A percentile compares a stretch with the other conserved stretches of the same genome.
Evolutionary conservation across 768 basidiomycete species (phyloP).

Genomic region (Amanita rimosa): DNA sequence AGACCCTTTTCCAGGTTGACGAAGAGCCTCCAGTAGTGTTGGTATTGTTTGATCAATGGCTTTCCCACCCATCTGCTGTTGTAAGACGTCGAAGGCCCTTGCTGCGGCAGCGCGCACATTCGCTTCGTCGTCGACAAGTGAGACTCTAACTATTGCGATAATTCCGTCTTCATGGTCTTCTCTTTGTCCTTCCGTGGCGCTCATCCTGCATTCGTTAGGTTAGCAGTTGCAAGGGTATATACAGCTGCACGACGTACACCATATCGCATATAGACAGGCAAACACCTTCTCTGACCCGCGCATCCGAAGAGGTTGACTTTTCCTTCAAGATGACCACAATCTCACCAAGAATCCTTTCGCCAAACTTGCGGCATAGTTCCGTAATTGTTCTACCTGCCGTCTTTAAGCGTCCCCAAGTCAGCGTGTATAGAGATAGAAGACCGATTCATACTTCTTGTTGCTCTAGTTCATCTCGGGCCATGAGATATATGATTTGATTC

Average conservation of each 20-base stretch:
- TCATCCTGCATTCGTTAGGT: slow-evolving; percentile 41
- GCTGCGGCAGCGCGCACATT: slow-evolving; percentile 86
- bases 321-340: slow-evolving; percentile 70
- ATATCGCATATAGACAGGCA: slow-evolving; percentile 83
- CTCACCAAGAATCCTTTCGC: slow-evolving; percentile 81
- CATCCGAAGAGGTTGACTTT: slow-evolving; percentile 49
- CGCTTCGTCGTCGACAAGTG: slow-evolving; percentile 82
- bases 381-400: slow-evolving; percentile 81
- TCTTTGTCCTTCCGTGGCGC: slow-evolving; percentile 70
- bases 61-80: slow-evolving; percentile 80
- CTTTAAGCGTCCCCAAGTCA: slow-evolving; percentile 25
- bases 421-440: neutral
- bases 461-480: slow-evolving; percentile 72
- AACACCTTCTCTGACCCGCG: slow-evolving; percentile 69
- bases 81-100: slow-evolving; percentile 79
- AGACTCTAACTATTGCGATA: slow-evolving; percentile 70
- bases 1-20: slow-evolving; percentile 88
- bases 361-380: slow-evolving; percentile 91
- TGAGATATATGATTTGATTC: slow-evolving; percentile 60
- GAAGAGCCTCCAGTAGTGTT: slow-evolving; percentile 84
- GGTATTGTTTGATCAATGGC: slow-evolving; percentile 97
- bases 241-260: slow-evolving; percentile 40
- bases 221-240: neutral
- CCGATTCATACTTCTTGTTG: slow-evolving; percentile 69
- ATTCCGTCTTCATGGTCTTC: slow-evolving; percentile 87